Percentiles rank a stretch among this genome's conserved stretches.
Evolutionary conservation across 495 filamentous ascomycete species (phyloP).

Genomic region (Trichoderma virens): DNA sequence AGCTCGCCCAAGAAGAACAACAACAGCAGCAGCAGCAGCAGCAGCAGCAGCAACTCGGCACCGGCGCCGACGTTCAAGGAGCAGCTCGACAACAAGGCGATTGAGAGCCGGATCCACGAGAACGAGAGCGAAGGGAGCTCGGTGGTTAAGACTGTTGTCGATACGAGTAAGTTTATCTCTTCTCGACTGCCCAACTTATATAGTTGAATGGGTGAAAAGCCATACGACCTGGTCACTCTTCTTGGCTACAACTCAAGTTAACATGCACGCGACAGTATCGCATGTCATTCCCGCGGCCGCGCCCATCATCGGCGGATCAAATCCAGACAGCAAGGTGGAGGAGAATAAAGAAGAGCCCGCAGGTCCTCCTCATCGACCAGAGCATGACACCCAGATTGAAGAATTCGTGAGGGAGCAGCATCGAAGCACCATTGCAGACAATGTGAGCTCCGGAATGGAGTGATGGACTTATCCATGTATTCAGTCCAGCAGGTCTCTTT

Average conservation of each 20-base stretch:
- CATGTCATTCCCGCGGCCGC: not conserved
- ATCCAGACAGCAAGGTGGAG: constrained; percentile 8
- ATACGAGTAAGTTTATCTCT: constrained; percentile 20
- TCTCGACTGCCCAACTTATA: too few relatives aligned
- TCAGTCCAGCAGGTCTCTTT: not conserved
- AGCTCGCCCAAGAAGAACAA: not conserved
- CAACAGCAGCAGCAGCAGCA: not conserved
- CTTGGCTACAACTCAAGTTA: not conserved
- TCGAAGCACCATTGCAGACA: constrained; percentile 17
- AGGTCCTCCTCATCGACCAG: constrained; percentile 23
- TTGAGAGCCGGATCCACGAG: constrained; percentile 5
- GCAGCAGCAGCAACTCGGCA: too few relatives aligned
- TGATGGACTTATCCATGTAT: not conserved
- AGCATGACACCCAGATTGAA: constrained; percentile 26
- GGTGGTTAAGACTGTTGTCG: constrained; percentile 14
- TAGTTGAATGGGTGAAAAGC: not conserved
- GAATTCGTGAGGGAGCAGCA: constrained; percentile 33
- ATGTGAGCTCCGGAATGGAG: not conserved
- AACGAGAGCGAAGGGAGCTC: not conserved
- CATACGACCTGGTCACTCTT: not conserved
- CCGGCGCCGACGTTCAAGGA: constrained; percentile 18
- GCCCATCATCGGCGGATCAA: not conserved
- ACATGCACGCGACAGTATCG: not conserved
- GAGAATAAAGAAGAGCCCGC: not conserved
- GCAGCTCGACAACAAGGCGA: constrained; percentile 22